These are phyloP conservation scores for Quercus glauca DNA, from an alignment of 306 rosid species.

Conservation along the genomic window DNA sequence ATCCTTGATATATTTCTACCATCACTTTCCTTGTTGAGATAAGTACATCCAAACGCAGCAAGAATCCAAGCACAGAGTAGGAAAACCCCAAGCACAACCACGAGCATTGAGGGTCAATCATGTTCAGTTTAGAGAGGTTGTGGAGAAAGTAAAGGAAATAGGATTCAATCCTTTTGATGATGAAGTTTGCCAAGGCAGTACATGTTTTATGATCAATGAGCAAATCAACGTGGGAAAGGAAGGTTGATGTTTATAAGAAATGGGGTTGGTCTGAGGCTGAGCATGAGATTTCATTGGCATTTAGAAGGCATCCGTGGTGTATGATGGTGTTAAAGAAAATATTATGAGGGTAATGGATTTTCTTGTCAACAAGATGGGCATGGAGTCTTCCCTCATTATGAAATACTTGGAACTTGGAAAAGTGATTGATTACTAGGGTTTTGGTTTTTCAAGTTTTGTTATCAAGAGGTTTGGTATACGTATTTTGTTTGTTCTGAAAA, in stretches of 20 bases:
- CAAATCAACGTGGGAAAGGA: conserved; percentile 28
- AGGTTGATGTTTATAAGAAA: conserved; percentile 33
- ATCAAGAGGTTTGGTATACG: conserved; percentile 26
- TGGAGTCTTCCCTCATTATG: too few species aligned
- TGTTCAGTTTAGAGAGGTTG: background rate
- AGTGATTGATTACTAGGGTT: conserved; percentile 24
- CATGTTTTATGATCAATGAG: background rate
- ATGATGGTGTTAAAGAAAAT: conserved; percentile 29
- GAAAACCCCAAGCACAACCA: too few species aligned
- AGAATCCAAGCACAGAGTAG: too few species aligned
- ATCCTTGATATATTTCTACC: too few species aligned
- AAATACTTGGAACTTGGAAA: too few species aligned
- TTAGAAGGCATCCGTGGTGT: conserved; percentile 30
- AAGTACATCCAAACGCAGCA: too few species aligned
- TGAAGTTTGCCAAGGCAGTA: background rate
- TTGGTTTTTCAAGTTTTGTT: conserved; percentile 32
- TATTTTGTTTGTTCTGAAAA: too few species aligned
- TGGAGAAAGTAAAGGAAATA: conserved; percentile 31
- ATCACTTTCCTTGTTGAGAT: too few species aligned
- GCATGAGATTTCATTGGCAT: conserved; percentile 11
- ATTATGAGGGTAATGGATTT: conserved; percentile 25
- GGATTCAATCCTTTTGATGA: conserved; percentile 27
- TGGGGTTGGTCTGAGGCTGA: conserved; percentile 45
- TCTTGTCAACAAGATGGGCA: conserved; percentile 23
- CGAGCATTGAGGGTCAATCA: too few species aligned